Evolutionary conservation across 495 filamentous ascomycete species (phyloP), one percentile per base, ranked within the genome.

Genomic region (Lophium mytilinum): DNA sequence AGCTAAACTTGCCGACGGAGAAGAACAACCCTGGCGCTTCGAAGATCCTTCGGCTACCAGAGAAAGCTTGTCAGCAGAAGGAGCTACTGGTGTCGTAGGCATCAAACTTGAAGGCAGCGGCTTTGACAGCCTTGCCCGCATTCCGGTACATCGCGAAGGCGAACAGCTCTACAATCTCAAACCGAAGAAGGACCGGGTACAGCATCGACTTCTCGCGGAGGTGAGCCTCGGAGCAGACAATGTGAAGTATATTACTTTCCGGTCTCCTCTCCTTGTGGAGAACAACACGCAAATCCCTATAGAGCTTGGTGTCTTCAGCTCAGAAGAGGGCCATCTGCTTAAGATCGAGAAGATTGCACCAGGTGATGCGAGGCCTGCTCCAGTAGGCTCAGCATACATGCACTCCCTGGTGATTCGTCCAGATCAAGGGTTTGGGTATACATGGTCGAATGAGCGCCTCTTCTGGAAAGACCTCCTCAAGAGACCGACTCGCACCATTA

Each of bases 261-360:
- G 92, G 39, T 97, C 93, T 12, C 93, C 93, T 7, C 76, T 98
- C n/a, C 73, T 96, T 12, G 82, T 98, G n/a, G 93, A 96, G 71
- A 98, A 98, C 73, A 86, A 90, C 65, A 97, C 93, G 2, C 90
- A 97, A 69, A 95, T 98, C 55, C 91, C 94, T 0, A 83, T 97
- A 1, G 94, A 98, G 72, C 63, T 98, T 21, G 93, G 94, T n/a
- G 82, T 98, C 6, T 94, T 88, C 67, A 93, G 89, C 68, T 83
- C 86, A 7, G 81, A 88, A 59, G 87, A 95, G 47, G 91, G 91
- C 7, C 84, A 96, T 68, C 78, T 98, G 45, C 77, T 96, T 56
- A 98, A 96, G 73, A 96, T 98, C 59, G 94, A 98, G 72, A 97
- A 96, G 75, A 89, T 98, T 54, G 78, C 90, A 9, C 93, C 93